These are phyloP conservation scores for Cyphellophora europaea DNA, from an alignment of 2,329 filamentous ascomycete species.

Conservation along the genomic window DNA sequence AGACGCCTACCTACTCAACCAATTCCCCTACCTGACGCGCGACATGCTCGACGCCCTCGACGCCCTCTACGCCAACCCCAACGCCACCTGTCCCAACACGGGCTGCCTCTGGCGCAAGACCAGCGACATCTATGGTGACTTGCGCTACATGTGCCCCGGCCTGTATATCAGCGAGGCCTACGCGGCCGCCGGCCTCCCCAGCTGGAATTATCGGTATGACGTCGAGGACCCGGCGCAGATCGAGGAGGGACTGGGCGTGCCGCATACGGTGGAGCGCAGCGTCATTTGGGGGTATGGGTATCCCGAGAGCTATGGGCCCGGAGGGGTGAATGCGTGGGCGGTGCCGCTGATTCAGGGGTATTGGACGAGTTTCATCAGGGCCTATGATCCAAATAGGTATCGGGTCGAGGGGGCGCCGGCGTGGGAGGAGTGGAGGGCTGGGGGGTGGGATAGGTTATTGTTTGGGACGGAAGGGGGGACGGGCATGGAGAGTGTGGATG, in stretches of 20 bases:
- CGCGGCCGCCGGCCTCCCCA: slow-evolving; percentile 20
- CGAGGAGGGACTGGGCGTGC: slow-evolving; percentile 50
- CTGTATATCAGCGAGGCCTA: slow-evolving; percentile 43
- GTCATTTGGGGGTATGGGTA: slow-evolving; percentile 60
- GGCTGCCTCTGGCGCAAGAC: slow-evolving; percentile 52
- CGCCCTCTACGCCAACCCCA: slow-evolving; percentile 46
- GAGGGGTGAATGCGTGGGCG: slow-evolving; percentile 44
- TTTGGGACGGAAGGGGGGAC: slow-evolving; percentile 13
- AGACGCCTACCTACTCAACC: slow-evolving; percentile 46
- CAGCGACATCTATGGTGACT: slow-evolving; percentile 52
- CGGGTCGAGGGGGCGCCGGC: slow-evolving; percentile 1
- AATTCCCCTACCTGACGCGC: slow-evolving; percentile 48
- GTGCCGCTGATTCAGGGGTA: slow-evolving; percentile 58
- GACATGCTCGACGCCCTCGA: slow-evolving; percentile 45
- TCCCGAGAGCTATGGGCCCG: slow-evolving; percentile 38
- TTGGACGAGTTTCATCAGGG: slow-evolving; percentile 64
- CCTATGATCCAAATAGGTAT: slow-evolving; percentile 53
- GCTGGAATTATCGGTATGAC: slow-evolving; percentile 63
- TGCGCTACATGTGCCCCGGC: slow-evolving; percentile 56
- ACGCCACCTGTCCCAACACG: too few species aligned
- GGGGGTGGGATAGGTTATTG: neutral
- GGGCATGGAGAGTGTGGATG: slow-evolving; percentile 32
- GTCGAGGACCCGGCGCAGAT: slow-evolving; percentile 51
- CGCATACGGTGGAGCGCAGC: slow-evolving; percentile 57
- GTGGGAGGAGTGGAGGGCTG: neutral